Base-by-base conservation (phyloP, 345 rosid species). In the Euclidium syriacum region DNA sequence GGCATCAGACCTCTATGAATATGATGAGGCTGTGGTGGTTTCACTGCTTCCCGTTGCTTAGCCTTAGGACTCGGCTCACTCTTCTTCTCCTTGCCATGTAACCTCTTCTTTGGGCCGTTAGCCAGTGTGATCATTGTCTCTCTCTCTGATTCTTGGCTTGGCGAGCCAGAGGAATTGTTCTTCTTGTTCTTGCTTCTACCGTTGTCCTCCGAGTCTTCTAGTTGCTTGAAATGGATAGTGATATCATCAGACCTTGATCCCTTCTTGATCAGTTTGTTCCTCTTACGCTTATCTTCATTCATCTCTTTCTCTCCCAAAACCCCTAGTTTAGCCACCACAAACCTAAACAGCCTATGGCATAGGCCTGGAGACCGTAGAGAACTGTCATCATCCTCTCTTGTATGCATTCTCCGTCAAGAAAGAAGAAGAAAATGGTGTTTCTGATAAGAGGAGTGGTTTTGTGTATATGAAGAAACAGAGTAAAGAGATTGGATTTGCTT, bases 151-250 rank as follows among this genome's bases (percentile, higher is more conserved):
- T 53, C 57, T 15, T 52, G 30, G 27, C 32, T 49, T 47, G 70
- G 14, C 33, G 29, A 39, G 30, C 33, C 70, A 39, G 58, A 50
- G 32, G 54, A 68, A 6, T 20, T 51, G 35, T 34, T 58, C 33
- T 38, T 64, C 4, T 20, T 51, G 35, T 34, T 58, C 33, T 38
- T 64, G 55, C 3, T 55, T 53, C 27, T 54, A 41, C 10, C 9
- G 5, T 26, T 20, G 6, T 43, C 74, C 46, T 70, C 72, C 3
- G 56, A 65, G 50, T 65, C 67, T 58, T 65, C 72, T 58, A 20
- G 24, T 50, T 72, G 66, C 72, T 58, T 65, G 56, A 72, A 65
- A 57, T 64, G 57, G 43, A 65, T 50, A 12, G 65, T 52, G 38
- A 72, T 72, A 47, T 52, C 72, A 47, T 52, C 72, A 51, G 71